These are phyloP conservation scores for Boechera stricta DNA, from an alignment of 345 rosid species.

Conservation along the genomic window DNA sequence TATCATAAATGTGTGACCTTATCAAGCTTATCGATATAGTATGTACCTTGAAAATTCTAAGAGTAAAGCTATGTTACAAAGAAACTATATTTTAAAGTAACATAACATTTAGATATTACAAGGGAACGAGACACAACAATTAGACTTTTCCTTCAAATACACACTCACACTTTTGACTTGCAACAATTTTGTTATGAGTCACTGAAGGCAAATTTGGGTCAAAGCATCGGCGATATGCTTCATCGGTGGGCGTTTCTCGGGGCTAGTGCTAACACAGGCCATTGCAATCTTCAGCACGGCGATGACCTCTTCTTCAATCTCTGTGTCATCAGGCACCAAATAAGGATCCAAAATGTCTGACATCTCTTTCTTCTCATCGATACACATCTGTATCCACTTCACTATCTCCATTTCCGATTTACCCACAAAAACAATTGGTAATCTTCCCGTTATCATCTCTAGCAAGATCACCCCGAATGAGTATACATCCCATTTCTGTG, in stretches of 20 bases:
- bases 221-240: slow-evolving; percentile 69
- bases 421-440: slow-evolving; percentile 61
- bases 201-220: slow-evolving; percentile 35
- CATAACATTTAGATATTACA: slow-evolving; percentile 14
- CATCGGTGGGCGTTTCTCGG: slow-evolving; percentile 84
- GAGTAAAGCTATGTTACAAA: slow-evolving; percentile 31
- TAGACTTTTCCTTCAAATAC: neutral
- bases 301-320: slow-evolving; percentile 88
- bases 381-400: slow-evolving; percentile 83
- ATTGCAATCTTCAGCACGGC: slow-evolving; percentile 77
- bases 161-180: slow-evolving; percentile 23
- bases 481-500: slow-evolving; percentile 96
- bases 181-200: slow-evolving; percentile 5
- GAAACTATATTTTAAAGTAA: slow-evolving; percentile 1
- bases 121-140: slow-evolving; percentile 3
- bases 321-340: slow-evolving; percentile 69
- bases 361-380: slow-evolving; percentile 87
- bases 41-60: slow-evolving; percentile 6
- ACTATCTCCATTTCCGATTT: slow-evolving; percentile 77
- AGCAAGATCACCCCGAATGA: slow-evolving; percentile 87
- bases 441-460: slow-evolving; percentile 85
- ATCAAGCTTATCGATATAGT: slow-evolving; percentile 14
- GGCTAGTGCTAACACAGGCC: slow-evolving; percentile 71
- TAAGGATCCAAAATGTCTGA: slow-evolving; percentile 76
- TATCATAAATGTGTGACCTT: slow-evolving; percentile 10